A percentile compares a stretch with the other conserved stretches of the same genome.
Evolutionary conservation across 768 basidiomycete genomes (phyloP).

Genomic region (Hortiboletus campestris): DNA sequence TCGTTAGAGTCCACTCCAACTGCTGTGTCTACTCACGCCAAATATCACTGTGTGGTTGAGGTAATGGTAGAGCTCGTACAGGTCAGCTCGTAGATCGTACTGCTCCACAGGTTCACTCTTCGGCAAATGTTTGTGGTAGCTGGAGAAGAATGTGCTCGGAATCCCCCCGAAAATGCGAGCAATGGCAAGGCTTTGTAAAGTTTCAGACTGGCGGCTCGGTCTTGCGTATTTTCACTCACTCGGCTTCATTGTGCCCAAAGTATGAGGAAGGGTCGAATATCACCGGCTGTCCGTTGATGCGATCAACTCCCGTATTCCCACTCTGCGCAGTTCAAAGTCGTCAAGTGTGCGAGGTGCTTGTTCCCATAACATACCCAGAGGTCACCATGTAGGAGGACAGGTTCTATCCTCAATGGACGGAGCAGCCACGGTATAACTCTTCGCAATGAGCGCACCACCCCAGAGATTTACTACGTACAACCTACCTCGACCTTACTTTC

Average conservation of each 20-base stretch:
- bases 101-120: slow-evolving; percentile 65
- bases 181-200: slow-evolving; percentile 58
- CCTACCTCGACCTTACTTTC: slow-evolving; percentile 47
- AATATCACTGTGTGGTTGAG: slow-evolving; percentile 80
- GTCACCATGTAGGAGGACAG: slow-evolving; percentile 76
- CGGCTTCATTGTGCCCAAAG: slow-evolving; percentile 79
- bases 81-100: slow-evolving; percentile 58
- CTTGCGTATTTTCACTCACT: slow-evolving; percentile 48
- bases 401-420: slow-evolving; percentile 52
- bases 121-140: slow-evolving; percentile 61
- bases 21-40: slow-evolving; percentile 49
- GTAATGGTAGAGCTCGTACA: slow-evolving; percentile 83
- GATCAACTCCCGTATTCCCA: slow-evolving; percentile 68
- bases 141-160: slow-evolving; percentile 56
- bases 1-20: background rate
- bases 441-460: slow-evolving; percentile 7
- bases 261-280: slow-evolving; percentile 80
- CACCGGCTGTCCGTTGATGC: slow-evolving; percentile 51
- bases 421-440: slow-evolving; percentile 77
- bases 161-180: slow-evolving; percentile 81
- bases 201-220: background rate
- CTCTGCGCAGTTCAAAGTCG: slow-evolving; percentile 42
- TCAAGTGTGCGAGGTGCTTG: background rate
- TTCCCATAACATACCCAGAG: slow-evolving; percentile 57
- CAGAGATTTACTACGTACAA: background rate